These are phyloP conservation scores for Pneumocystis sp. DNA, from an alignment of 1,139 yeast genomes.

Conservation along the genomic window DNA sequence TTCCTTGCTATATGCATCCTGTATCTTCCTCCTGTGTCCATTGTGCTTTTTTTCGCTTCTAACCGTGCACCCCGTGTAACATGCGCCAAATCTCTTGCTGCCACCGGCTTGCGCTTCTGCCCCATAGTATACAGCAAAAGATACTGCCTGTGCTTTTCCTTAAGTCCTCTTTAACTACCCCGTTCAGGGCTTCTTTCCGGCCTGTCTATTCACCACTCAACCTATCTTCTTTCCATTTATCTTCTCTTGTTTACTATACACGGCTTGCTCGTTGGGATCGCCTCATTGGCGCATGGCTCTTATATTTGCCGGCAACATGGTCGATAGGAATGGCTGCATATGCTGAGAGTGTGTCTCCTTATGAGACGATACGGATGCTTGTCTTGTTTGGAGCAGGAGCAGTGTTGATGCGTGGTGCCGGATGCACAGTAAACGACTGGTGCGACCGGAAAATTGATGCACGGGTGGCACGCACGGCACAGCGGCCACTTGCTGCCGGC, in stretches of 20 bases:
- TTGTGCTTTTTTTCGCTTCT: too few relatives aligned
- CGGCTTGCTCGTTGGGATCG: conserved; percentile 82
- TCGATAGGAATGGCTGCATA: conserved; percentile 77
- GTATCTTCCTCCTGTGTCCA: too few relatives aligned
- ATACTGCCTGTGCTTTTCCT: too few relatives aligned
- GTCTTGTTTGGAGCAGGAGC: conserved; percentile 70
- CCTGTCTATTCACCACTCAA: too few relatives aligned
- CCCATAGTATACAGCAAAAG: too few relatives aligned
- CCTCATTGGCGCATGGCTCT: conserved; percentile 81
- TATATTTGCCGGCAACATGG: conserved; percentile 70
- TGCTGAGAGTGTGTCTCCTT: conserved; percentile 53
- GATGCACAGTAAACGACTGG: conserved; percentile 88
- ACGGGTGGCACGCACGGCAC: conserved; percentile 73
- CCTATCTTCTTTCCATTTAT: too few relatives aligned
- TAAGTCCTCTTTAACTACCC: too few relatives aligned
- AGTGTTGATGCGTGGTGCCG: conserved; percentile 90
- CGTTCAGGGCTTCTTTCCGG: too few relatives aligned
- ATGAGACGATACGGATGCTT: conserved; percentile 33
- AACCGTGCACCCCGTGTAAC: too few relatives aligned
- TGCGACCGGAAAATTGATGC: conserved; percentile 69
- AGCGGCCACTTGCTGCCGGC: conserved; percentile 83
- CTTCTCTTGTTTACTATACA: conserved; percentile 35
- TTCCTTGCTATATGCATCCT: too few relatives aligned
- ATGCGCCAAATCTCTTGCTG: too few relatives aligned
- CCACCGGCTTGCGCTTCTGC: too few relatives aligned